phyloP scores from a whole-genome alignment of 1,284 basidiomycete genomes.

The Phylloporus sp. region DNA sequence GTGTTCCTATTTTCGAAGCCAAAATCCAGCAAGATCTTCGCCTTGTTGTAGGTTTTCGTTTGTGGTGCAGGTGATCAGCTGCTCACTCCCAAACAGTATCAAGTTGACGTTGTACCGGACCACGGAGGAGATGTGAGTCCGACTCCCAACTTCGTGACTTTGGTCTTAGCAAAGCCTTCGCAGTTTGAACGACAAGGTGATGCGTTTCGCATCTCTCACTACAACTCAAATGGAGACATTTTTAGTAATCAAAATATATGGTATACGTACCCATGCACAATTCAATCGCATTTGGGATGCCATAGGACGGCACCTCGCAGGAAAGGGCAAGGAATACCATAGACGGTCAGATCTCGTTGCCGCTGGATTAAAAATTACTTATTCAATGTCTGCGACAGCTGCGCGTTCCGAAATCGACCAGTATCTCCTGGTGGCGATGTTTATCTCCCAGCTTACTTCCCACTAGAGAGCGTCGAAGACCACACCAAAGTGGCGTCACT shows the following conservation, averaged over 20 bases:
- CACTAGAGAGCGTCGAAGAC: slow-evolving; percentile 29
- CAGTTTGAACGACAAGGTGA: slow-evolving; percentile 66
- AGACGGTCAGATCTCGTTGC: slow-evolving; percentile 44
- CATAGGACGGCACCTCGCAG: slow-evolving; percentile 57
- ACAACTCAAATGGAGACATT: background rate
- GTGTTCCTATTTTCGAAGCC: slow-evolving; percentile 71
- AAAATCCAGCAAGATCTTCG: slow-evolving; percentile 70
- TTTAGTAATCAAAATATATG: slow-evolving; percentile 65
- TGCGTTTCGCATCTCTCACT: background rate
- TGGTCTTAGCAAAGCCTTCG: background rate
- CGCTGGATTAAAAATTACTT: background rate
- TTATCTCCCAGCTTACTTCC: slow-evolving; percentile 52
- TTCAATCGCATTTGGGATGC: slow-evolving; percentile 67
- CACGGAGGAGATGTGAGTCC: too few species aligned
- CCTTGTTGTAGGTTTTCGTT: slow-evolving; percentile 58
- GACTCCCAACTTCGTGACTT: slow-evolving; percentile 1
- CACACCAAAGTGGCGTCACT: slow-evolving; percentile 5
- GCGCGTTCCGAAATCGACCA: slow-evolving; percentile 52
- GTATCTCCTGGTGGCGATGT: slow-evolving; percentile 50
- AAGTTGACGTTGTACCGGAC: too few species aligned
- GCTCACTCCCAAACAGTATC: too few species aligned
- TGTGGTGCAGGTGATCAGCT: background rate
- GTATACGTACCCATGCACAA: slow-evolving; percentile 69
- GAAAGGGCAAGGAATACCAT: slow-evolving; percentile 63
- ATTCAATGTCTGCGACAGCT: slow-evolving; percentile 41